Evolutionary conservation across 192 early-diverging fungal genomes (phyloP), one percentile per base, ranked within the genome.

Genomic region (Backusella sp.): DNA sequence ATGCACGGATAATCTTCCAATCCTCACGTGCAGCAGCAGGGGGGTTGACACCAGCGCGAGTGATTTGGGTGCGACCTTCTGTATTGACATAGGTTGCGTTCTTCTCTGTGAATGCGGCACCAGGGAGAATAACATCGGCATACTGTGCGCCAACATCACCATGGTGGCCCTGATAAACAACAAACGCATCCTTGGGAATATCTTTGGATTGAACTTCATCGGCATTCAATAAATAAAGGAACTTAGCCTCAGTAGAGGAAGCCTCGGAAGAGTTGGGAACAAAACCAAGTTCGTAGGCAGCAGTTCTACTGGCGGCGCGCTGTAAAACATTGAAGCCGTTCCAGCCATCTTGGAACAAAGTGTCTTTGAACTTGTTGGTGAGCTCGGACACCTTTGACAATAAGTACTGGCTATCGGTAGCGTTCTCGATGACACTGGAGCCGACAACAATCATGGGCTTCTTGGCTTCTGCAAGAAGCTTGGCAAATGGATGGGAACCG

Each of bases 131-230:
- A 37, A 99, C 95, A 83, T 99, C 95, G 23, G 97, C 97, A 56
- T 92, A 92, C 72, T 94, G 90, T 9, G 97, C 97, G 52, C 97
- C 97, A 49, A 86, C 87, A 84, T 99, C 97, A 79, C 97, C 97
- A 86, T 99, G 97, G 89, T 99, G 97, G 39, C 97, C 97, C 86
- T 99, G 97, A 88, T 99, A 99, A 46, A 99, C 96, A 17, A 99
- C 96, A 86, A 99, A 99, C 6, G 96, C 94, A 80, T 92, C 87
- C 75, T 90, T 87, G 68, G 96, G 93, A 68, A 98, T 92, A 79
- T 92, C 92, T 35, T 84, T 81, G 3, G 94, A 78, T 30, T 80
- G 74, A 46, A 97, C 80, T 73, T 97, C 94, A 82, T 99, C 97
- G 39, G 97, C 97, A 70, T 92, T 91, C 59, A 99, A 89, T 70